phyloP scores from a whole-genome alignment of 2,329 filamentous ascomycete species.

The Colletotrichum tropicale region DNA sequence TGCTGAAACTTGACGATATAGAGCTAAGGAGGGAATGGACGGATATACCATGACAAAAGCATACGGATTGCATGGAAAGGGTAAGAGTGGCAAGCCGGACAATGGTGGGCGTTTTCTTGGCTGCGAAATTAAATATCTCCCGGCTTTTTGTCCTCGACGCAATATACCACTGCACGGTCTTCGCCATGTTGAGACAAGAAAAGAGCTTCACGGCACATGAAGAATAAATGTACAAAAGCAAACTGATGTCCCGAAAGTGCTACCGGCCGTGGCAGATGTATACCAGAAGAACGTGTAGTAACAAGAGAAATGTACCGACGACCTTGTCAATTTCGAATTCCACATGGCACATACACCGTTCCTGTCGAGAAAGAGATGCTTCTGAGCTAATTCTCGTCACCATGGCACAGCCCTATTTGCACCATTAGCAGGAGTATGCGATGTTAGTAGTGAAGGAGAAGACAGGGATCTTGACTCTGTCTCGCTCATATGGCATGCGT shows the following conservation, averaged over 20 bases:
- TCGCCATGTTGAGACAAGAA: background rate
- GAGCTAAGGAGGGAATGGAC: background rate
- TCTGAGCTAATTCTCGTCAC: background rate
- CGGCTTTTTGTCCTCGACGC: background rate
- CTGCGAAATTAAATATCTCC: background rate
- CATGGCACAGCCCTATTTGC: background rate
- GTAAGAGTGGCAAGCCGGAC: background rate
- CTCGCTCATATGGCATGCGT: background rate
- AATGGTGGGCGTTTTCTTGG: background rate
- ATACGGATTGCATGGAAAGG: constrained; percentile 18
- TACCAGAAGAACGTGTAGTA: background rate
- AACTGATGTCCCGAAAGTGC: background rate
- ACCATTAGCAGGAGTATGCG: background rate
- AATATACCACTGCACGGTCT: background rate
- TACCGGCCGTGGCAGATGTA: background rate
- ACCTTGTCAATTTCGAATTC: background rate
- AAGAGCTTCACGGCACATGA: background rate
- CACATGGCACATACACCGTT: background rate
- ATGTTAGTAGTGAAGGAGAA: background rate
- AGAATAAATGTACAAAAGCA: background rate
- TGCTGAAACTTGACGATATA: background rate
- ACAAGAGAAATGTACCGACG: background rate
- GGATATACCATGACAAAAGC: constrained; percentile 12
- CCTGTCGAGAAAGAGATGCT: background rate
- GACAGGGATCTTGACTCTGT: background rate